A percentile compares a stretch with the other conserved stretches of the same genome.
phyloP scores from a whole-genome alignment of 495 filamentous ascomycete species.

The Neurospora sp. region DNA sequence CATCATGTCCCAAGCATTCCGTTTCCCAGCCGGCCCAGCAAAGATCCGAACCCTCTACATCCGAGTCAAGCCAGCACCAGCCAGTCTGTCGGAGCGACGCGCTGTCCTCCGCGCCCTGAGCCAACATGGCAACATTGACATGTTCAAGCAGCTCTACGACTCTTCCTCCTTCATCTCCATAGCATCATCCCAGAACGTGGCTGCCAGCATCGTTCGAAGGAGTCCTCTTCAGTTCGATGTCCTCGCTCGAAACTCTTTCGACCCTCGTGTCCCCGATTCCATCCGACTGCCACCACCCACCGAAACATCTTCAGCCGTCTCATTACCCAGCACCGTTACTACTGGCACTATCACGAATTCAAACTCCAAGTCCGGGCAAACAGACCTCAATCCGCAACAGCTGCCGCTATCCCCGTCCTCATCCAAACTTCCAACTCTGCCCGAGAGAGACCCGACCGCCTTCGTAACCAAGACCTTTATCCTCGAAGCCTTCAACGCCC shows the following conservation, averaged over 20 bases:
- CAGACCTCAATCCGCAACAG: neutral
- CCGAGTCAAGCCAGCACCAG: slow-evolving; percentile 51
- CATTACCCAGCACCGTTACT: neutral
- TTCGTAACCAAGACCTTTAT: slow-evolving; percentile 21
- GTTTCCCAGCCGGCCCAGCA: neutral
- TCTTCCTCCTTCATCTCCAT: slow-evolving; percentile 32
- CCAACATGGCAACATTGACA: slow-evolving; percentile 64
- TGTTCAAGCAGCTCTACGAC: slow-evolving; percentile 59
- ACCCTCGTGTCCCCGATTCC: neutral
- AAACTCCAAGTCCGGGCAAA: neutral
- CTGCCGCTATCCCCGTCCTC: neutral
- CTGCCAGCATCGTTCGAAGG: slow-evolving; percentile 12
- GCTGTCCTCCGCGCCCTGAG: slow-evolving; percentile 62
- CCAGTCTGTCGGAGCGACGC: slow-evolving; percentile 58
- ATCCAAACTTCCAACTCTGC: neutral
- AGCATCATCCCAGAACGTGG: slow-evolving; percentile 15
- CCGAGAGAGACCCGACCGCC: neutral
- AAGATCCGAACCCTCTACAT: slow-evolving; percentile 44
- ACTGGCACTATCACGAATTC: neutral
- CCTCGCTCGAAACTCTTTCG: neutral
- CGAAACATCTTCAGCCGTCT: neutral
- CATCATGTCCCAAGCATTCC: neutral
- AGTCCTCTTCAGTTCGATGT: slow-evolving; percentile 21
- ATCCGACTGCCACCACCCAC: neutral
- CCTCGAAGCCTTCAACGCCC: slow-evolving; percentile 26